Conservation (phyloP, 371 early-diverging fungal genomes). For the Cokeromyces recurvatus region DNA sequence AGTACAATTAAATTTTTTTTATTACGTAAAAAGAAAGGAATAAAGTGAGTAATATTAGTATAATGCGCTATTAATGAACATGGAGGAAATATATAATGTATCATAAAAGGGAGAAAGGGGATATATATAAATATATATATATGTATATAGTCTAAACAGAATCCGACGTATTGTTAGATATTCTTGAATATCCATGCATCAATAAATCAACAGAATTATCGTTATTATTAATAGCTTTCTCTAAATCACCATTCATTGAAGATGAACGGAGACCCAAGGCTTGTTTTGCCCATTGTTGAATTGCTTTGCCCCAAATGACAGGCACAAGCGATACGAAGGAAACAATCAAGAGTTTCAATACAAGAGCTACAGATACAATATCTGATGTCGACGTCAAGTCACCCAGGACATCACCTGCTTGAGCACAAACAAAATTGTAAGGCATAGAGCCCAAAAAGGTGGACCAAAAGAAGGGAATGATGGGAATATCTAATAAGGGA, state of each 20-base stretch:
- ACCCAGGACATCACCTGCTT: conserved; percentile 44
- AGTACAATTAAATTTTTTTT: too few species aligned
- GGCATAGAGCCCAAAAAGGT: conserved; percentile 45
- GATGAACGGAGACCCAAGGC: conserved; percentile 14
- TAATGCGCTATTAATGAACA: too few species aligned
- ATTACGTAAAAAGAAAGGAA: too few species aligned
- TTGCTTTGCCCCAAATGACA: conserved; percentile 40
- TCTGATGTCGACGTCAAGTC: conserved; percentile 46
- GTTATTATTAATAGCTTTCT: conserved; percentile 7
- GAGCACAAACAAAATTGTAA: conserved; percentile 44
- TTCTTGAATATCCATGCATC: conserved; percentile 4
- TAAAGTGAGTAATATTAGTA: too few species aligned
- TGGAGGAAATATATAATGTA: too few species aligned
- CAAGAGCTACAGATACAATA: conserved; percentile 32
- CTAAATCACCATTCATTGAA: conserved; percentile 17
- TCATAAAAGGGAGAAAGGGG: too few species aligned
- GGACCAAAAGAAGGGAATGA: conserved; percentile 44
- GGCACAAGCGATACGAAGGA: conserved; percentile 43
- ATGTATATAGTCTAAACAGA: too few species aligned
- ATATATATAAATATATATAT: neutral
- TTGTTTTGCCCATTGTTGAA: conserved; percentile 21
- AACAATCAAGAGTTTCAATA: conserved; percentile 38
- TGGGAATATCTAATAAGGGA: conserved; percentile 39
- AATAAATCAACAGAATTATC: conserved; percentile 4
- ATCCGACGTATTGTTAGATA: neutral